Evolutionary conservation across 2,329 filamentous ascomycete species (phyloP).

Genomic region (Beauveria medogensis): DNA sequence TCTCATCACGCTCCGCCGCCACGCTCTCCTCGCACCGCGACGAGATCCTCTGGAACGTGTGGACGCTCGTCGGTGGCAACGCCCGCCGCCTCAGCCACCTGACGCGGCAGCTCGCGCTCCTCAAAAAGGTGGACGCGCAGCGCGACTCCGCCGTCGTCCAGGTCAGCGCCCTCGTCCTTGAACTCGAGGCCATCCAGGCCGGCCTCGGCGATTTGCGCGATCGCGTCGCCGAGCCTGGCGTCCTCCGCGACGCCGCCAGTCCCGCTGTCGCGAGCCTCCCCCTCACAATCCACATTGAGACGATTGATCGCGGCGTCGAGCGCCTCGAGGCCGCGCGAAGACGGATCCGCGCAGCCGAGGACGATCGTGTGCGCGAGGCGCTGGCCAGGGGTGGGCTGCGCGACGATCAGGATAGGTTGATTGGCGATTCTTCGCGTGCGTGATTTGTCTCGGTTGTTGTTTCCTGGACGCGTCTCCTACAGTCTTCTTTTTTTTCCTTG

Average conservation of each 20-base stretch:
- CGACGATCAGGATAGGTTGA: constrained; percentile 30
- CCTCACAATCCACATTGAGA: constrained; percentile 66
- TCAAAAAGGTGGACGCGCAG: constrained; percentile 59
- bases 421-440: constrained; percentile 26
- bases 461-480: neutral
- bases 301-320: constrained; percentile 65
- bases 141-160: constrained; percentile 58
- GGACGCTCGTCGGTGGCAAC: constrained; percentile 69
- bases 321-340: constrained; percentile 58
- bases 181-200: constrained; percentile 64
- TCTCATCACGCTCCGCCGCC: constrained; percentile 56
- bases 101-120: constrained; percentile 53
- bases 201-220: constrained; percentile 65
- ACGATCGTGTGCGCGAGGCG: constrained; percentile 46
- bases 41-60: constrained; percentile 60
- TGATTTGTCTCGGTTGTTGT: neutral
- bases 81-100: constrained; percentile 50
- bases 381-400: constrained; percentile 37
- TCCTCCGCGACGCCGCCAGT: constrained; percentile 39
- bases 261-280: constrained; percentile 37
- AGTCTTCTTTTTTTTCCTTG: neutral
- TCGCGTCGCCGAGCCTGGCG: constrained; percentile 57
- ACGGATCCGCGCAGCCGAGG: constrained; percentile 50
- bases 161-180: constrained; percentile 61
- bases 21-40: constrained; percentile 51